Base-by-base conservation (phyloP, 768 basidiomycete genomes). In the Cubamyces sp. region DNA sequence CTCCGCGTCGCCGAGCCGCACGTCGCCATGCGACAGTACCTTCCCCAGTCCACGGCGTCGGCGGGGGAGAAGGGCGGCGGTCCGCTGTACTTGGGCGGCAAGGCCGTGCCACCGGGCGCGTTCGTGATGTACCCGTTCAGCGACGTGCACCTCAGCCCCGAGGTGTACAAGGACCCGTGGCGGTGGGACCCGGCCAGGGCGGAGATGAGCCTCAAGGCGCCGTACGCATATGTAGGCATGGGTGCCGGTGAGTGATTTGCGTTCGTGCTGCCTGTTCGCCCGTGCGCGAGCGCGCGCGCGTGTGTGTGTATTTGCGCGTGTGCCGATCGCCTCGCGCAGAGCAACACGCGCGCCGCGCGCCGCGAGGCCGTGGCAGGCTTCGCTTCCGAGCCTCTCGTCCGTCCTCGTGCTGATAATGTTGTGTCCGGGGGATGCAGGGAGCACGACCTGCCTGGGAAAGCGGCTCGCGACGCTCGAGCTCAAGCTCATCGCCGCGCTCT, bases 51-150 rank as follows among this genome's bases (percentile, higher is more conserved):
- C 8, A 48, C 41, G 2, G 12, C 54, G 30, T 39, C n/a, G 11
- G n/a, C 40, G 5, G 45, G 41, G n/a, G 47, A 52, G 30, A 55
- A 59, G 54, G 55, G 42, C 34, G 19, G 42, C 23, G 19, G 15
- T 23, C 50, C 51, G 60, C 74, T 85, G 39, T 80, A 85, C 67
- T 87, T 92, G 66, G 83, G 87, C 74, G 84, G 84, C 63, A 88
- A 86, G 74, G 75, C 81, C 41, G 82, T 92, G 30, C 88, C 88
- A 34, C 85, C 87, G 21, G 90, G 89, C 59, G 83, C 88, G 56
- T 91, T 88, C 69, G 83, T 90, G 50, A 80, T 91, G 46, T 92
- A 91, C 75, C 90, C 90, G 46, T 91, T 91, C 74, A 88, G 87
- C 71, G 87, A 88, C 69, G 86, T 91, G 45, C 90, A 92, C 75